A percentile compares a stretch with the other conserved stretches of the same genome.
Conservation (phyloP, 2,329 filamentous ascomycete species). For the Hypoxylon sp. region DNA sequence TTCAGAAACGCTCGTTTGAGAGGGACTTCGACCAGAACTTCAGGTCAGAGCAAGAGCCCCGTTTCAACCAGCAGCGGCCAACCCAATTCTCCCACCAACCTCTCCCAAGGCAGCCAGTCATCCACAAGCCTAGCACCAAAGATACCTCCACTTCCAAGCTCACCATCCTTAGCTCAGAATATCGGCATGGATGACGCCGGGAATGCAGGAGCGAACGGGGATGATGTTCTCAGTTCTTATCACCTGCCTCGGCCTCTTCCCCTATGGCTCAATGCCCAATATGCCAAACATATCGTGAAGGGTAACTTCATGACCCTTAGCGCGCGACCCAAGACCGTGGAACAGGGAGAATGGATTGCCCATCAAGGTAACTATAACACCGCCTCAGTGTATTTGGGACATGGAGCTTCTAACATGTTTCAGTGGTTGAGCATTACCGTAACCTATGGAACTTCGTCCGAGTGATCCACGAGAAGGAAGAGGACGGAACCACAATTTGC, state of each 20-base stretch:
- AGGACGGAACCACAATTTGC: conserved; percentile 83
- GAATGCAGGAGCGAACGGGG: conserved; percentile 63
- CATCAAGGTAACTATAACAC: conserved; percentile 82
- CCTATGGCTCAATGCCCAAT: conserved; percentile 81
- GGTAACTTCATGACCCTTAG: conserved; percentile 98
- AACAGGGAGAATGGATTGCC: conserved; percentile 95
- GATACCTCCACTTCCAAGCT: conserved; percentile 74
- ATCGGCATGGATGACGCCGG: conserved; percentile 77
- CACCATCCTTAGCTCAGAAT: conserved; percentile 75
- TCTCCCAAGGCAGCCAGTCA: conserved; percentile 65
- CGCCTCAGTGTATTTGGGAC: neutral
- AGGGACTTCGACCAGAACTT: conserved; percentile 67
- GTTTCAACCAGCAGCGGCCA: conserved; percentile 64
- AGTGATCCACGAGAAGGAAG: conserved; percentile 88
- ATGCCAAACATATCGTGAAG: conserved; percentile 91
- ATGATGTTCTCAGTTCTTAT: conserved; percentile 72
- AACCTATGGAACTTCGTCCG: conserved; percentile 91
- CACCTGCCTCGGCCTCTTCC: conserved; percentile 78
- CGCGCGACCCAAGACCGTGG: conserved; percentile 91
- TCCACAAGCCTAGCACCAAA: conserved; percentile 69
- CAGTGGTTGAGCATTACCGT: conserved; percentile 93
- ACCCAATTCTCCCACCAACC: conserved; percentile 63
- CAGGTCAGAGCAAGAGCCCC: conserved; percentile 68
- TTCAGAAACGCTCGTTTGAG: conserved; percentile 71
- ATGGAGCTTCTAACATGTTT: conserved; percentile 40